Percentiles rank a stretch among this genome's conserved stretches.
phyloP scores from a whole-genome alignment of 2,329 filamentous ascomycete species.

The Exophiala sp. region DNA sequence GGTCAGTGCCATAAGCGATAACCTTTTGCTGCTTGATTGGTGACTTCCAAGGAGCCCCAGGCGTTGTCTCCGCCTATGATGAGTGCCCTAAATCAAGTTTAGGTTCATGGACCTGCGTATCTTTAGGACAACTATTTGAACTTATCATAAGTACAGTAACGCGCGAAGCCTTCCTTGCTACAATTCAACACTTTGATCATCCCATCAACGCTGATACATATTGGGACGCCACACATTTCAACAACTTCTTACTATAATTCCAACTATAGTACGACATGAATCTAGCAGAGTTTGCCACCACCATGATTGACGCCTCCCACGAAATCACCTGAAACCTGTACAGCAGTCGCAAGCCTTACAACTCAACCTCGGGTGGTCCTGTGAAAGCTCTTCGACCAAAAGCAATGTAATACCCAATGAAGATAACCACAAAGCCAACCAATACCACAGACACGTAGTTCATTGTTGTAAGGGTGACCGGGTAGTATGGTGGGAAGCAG shows the following conservation, averaged over 20 bases:
- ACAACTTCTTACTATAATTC: not conserved
- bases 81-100: too few species aligned
- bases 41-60: not conserved
- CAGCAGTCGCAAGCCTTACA: not conserved
- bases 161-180: too few species aligned
- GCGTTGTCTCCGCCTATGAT: too few species aligned
- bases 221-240: too few species aligned
- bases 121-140: too few species aligned
- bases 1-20: not conserved
- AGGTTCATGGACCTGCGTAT: too few species aligned
- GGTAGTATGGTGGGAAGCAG: constrained; percentile 43
- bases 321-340: not conserved
- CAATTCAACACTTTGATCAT: too few species aligned
- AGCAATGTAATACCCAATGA: not conserved
- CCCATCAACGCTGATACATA: too few species aligned
- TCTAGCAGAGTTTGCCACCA: not conserved
- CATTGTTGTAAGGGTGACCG: constrained; percentile 44
- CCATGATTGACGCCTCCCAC: not conserved
- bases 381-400: not conserved
- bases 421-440: not conserved
- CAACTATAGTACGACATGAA: not conserved
- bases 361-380: not conserved
- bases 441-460: constrained; percentile 46
- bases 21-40: not conserved
- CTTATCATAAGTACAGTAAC: too few species aligned